Evolutionary conservation across 768 basidiomycete species (phyloP).

Genomic region (Rhodosporidiobolus sp.): DNA sequence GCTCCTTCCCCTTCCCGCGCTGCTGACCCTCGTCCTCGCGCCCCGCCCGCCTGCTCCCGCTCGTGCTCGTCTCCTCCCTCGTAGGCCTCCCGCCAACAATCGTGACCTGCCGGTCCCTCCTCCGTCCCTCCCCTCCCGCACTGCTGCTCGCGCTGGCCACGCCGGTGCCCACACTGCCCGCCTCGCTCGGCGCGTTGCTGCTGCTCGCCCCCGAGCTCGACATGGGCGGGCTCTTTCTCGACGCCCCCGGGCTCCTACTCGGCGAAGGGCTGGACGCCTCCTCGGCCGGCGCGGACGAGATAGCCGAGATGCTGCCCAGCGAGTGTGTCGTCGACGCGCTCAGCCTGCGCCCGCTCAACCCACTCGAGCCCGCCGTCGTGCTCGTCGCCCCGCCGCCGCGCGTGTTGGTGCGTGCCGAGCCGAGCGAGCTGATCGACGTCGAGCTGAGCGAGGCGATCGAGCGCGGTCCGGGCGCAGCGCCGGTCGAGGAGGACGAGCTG

Average conservation of each 20-base stretch:
- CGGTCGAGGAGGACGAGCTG: background rate
- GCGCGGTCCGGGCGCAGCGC: background rate
- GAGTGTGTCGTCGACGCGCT: slow-evolving; percentile 14
- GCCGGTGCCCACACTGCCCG: background rate
- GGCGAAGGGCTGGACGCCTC: background rate
- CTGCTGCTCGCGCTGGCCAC: background rate
- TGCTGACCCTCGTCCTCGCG: no score
- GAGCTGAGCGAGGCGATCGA: background rate
- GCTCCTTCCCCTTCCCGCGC: background rate
- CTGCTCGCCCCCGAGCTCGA: background rate
- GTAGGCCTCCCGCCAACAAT: background rate
- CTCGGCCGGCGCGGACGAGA: background rate
- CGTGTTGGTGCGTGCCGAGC: background rate
- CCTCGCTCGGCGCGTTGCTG: slow-evolving; percentile 4
- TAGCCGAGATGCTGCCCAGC: background rate
- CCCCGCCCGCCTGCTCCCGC: background rate
- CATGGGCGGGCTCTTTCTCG: background rate
- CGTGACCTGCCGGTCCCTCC: slow-evolving; percentile 3
- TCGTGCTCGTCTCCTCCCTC: background rate
- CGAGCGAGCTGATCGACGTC: slow-evolving; percentile 7
- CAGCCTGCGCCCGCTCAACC: slow-evolving; percentile 10
- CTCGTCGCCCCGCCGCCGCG: background rate
- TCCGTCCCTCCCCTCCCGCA: background rate
- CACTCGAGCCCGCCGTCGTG: background rate
- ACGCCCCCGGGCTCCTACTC: background rate